Evolutionary conservation across 129 eudicot species (phyloP), one percentile per base, ranked within the genome.

Genomic region (Rutidosis leptorrhynchoides): DNA sequence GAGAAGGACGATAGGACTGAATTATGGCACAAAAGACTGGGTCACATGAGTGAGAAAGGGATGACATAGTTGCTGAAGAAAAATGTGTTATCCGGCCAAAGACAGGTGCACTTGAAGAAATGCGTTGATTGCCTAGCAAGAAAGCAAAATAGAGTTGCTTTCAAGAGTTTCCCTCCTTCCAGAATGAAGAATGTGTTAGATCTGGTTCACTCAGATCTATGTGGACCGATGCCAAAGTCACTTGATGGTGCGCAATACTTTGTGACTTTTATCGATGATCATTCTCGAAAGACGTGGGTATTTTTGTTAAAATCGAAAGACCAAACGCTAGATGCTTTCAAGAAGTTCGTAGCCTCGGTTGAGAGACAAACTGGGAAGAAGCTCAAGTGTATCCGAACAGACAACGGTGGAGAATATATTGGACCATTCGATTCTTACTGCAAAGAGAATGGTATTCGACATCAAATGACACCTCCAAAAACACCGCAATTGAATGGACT

Each of bases 91-190:
- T 10, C 61, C 5, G 49, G 19, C 29, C 49, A 49, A 15, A 29
- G 52, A 7, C 29, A 67, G 51, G 26, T 67, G 0, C 7, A 17
- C 32, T 7, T 67, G 29, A 51, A 52, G n/a, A 67, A 21, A 46
- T 67, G 49, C 52, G 51, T 49, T 67, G 48, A 67, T 21, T 51
- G 30, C 28, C 2, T 27, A 21, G 29, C 29, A 46, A 29, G 61
- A 5, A 51, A 51, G 48, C 48, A 67, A 7, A 51, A 10, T 26
- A 48, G 59, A 7, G 59, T 48, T 48, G 11, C 61, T 22, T 67
- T 67, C 22, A 67, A 51, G 71, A 67, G 48, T 8, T 48, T 19
- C 28, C 10, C 71, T 67, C 48, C 29, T 51, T 67, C 26, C 11
- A 16, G 48, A 33, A 67, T 48, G 45, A 27, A 67, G 21, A 61